A percentile compares a stretch with the other conserved stretches of the same genome.
Evolutionary conservation across 441 rosid genomes (phyloP).

Genomic region (Hura crepitans): DNA sequence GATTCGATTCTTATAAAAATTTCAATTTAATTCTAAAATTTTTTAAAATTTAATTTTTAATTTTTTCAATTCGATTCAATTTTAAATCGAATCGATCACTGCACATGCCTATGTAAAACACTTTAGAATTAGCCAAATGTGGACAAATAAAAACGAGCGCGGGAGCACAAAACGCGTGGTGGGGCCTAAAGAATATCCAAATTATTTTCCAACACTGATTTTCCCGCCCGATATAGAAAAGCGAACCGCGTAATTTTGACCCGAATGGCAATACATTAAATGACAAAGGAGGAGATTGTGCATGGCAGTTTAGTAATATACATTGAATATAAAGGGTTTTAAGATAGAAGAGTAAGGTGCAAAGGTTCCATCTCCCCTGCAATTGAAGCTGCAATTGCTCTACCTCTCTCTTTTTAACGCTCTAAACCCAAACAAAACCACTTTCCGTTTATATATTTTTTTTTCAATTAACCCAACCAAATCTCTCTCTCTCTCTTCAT

Average conservation of each 20-base stretch:
- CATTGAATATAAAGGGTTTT: neutral
- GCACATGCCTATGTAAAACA: no score
- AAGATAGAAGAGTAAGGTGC: slow-evolving; percentile 13
- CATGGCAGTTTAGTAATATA: slow-evolving; percentile 35
- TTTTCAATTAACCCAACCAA: neutral
- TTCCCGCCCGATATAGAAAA: slow-evolving; percentile 7
- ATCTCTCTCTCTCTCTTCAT: slow-evolving; percentile 18
- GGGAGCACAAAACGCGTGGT: slow-evolving; percentile 15
- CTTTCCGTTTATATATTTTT: slow-evolving; percentile 15
- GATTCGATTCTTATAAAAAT: no score
- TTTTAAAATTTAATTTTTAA: no score
- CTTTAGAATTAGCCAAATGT: no score
- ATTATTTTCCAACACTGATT: neutral
- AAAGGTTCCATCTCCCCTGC: slow-evolving; percentile 31
- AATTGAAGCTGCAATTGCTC: slow-evolving; percentile 20
- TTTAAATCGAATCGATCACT: no score
- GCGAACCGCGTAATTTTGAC: slow-evolving; percentile 1
- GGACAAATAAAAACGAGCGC: neutral
- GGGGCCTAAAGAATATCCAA: neutral
- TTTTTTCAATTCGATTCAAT: no score
- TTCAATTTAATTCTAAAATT: no score
- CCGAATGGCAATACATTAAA: neutral
- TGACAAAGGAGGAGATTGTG: rapidly evolving
- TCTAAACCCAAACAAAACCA: slow-evolving; percentile 21
- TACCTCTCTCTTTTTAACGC: neutral